Percentiles rank a stretch among this genome's conserved stretches.
These are phyloP conservation scores for Trichoderma virens DNA, from an alignment of 495 filamentous ascomycete species.

Conservation along the genomic window DNA sequence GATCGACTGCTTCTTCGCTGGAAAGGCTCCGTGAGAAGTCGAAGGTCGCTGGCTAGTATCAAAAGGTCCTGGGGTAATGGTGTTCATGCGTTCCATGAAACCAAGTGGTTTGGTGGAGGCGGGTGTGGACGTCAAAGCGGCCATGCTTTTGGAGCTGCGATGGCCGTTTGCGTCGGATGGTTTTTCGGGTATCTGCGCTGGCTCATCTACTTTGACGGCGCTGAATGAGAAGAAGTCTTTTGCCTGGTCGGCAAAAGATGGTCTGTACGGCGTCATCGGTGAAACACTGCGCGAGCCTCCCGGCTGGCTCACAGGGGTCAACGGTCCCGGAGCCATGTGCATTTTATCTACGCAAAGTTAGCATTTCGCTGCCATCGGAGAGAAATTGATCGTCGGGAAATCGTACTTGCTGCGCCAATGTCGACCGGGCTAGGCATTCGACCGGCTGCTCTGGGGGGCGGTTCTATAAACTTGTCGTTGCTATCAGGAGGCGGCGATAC, in stretches of 20 bases:
- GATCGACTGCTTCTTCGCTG: neutral
- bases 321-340: constrained; percentile 48
- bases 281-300: constrained; percentile 50
- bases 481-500: constrained; percentile 25
- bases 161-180: constrained; percentile 32
- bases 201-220: constrained; percentile 25
- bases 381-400: neutral
- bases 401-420: constrained; percentile 48
- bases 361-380: neutral
- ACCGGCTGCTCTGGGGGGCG: constrained; percentile 14
- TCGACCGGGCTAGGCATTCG: constrained; percentile 43
- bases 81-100: constrained; percentile 53
- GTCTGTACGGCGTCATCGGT: constrained; percentile 43
- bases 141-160: constrained; percentile 25
- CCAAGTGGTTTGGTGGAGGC: constrained; percentile 37
- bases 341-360: constrained; percentile 46
- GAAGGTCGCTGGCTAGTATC: constrained; percentile 31
- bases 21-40: constrained; percentile 1
- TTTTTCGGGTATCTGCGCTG: constrained; percentile 19
- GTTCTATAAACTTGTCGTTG: constrained; percentile 27
- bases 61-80: constrained; percentile 61
- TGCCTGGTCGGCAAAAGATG: constrained; percentile 24
- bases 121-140: neutral
- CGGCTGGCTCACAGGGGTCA: constrained; percentile 53
- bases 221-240: constrained; percentile 34